Evolutionary conservation across 768 basidiomycete genomes (phyloP), one percentile per base, ranked within the genome.

Genomic region (Tulasnella sp.): DNA sequence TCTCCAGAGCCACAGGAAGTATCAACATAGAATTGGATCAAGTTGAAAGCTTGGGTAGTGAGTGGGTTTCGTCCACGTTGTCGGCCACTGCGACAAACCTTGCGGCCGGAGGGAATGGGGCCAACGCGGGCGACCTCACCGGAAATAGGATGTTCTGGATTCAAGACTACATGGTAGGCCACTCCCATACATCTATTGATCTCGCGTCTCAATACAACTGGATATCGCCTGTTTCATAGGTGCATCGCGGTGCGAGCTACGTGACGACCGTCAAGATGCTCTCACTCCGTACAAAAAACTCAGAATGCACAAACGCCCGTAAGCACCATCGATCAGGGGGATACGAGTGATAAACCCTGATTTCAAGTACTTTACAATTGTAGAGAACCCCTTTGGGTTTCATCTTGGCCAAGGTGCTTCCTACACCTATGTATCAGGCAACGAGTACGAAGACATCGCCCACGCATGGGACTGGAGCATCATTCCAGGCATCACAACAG

Each of bases 391-490:
- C 9, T 70, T 78, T 15, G 85, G 84, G 9, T 85, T 86, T 71
- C 85, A 88, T 66, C 73, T 88, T 8, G 75, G 83, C 3, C 83
- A 86, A 59, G 85, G 85, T 1, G 76, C 77, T 0, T 68, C 81
- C 9, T 80, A 82, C 68, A 86, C 81, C 55, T 56, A 56, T 30
- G 29, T 44, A 26, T 43, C 21, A 13, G 55, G 55, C 38, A 13
- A 34, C 19, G 85, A 87, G 68, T 87, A 86, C 67, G 81, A 84
- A 65, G 84, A 86, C 65, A 86, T 86, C 32, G 71, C 80, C 4
- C 85, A 79, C 2, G 74, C 80, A 2, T 85, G 84, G 85, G 83
- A 88, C 68, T 88, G 86, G 86, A 80, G 85, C 64, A 75, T 85
- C 8, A 80, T 88, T 44, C 85, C 86, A 3, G 85, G 86, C 0